Evolutionary conservation across 208 protist genomes (phyloP), one percentile per base, ranked within the genome.

Genomic region (Strigomonas culicis): DNA sequence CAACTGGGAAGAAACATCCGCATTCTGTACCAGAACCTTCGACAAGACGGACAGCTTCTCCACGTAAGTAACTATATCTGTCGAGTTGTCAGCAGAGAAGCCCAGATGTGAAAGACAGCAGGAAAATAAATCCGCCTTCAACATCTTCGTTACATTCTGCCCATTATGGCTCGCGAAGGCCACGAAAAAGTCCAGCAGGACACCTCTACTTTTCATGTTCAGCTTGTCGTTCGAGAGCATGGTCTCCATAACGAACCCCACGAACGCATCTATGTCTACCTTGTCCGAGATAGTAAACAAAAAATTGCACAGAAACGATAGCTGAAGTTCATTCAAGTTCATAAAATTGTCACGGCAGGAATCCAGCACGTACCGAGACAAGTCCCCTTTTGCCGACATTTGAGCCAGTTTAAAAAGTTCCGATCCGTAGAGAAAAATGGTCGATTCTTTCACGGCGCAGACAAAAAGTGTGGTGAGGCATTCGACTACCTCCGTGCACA

Each of bases 381-480:
- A 36, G n/a, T 55, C n/a, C 55, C 1, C 51, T 17, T 39, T 63
- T 25, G 61, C 52, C 28, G 24, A 46, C 56, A 72, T 70, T 15
- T 47, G 57, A 4, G 72, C 63, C 27, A 91, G 63, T 22, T 70
- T 46, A 39, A 91, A 82, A 0, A 91, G 72, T 57, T 70, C 64
- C 59, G 70, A 55, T 3, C 76, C 84, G 55, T 72, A 86, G 27
- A 71, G 44, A 25, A 78, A 66, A 13, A 63, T 22, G 22, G 74
- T 60, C 21, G n/a, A 1, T 2, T 13, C n/a, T 43, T 60, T 46
- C 30, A 67, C 72, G 39, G 65, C 70, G 44, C 83, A 77, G 11
- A 91, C 72, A 53, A 91, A 88, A 22, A 91, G 41, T 0, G 62
- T 74, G 15, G 65, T 68, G 17, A 84, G 25, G 34, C 59, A 80